Conservation (phyloP, 2,329 filamentous ascomycete genomes). For the Botryotinia convoluta region DNA sequence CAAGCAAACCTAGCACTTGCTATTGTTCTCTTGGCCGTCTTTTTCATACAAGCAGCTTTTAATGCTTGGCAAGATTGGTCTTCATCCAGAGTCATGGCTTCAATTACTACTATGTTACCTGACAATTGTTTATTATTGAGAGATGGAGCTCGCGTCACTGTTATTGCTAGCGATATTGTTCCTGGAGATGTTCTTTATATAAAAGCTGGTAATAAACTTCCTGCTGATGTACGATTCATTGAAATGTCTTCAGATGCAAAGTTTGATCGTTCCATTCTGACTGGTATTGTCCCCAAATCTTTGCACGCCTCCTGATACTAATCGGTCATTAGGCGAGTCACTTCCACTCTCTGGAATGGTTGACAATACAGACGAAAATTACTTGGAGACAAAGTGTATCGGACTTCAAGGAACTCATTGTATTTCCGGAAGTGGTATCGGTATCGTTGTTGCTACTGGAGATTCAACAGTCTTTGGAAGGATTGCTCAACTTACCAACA, state of each 20-base stretch:
- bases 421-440: slow-evolving; percentile 62
- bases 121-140: slow-evolving; percentile 65
- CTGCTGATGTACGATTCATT: slow-evolving; percentile 68
- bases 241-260: slow-evolving; percentile 66
- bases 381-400: slow-evolving; percentile 71
- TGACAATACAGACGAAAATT: slow-evolving; percentile 66
- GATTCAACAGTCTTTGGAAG: slow-evolving; percentile 72
- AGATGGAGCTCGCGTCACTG: slow-evolving; percentile 50
- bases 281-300: slow-evolving; percentile 38
- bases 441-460: slow-evolving; percentile 67
- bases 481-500: slow-evolving; percentile 67
- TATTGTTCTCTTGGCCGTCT: slow-evolving; percentile 68
- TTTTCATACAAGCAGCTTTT: slow-evolving; percentile 65
- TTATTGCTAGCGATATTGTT: slow-evolving; percentile 59
- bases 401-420: slow-evolving; percentile 75
- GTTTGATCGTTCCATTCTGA: slow-evolving; percentile 71
- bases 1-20: slow-evolving; percentile 68
- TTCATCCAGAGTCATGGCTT: slow-evolving; percentile 70
- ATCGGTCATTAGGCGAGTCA: slow-evolving; percentile 49
- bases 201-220: slow-evolving; percentile 69
- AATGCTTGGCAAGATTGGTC: slow-evolving; percentile 72
- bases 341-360: slow-evolving; percentile 59
- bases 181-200: slow-evolving; percentile 67
- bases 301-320: neutral
- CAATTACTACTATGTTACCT: slow-evolving; percentile 75